Evolutionary conservation across 2,329 filamentous ascomycete species (phyloP), one percentile per base, ranked within the genome.

Genomic region (Pleurostoma richardsiae): DNA sequence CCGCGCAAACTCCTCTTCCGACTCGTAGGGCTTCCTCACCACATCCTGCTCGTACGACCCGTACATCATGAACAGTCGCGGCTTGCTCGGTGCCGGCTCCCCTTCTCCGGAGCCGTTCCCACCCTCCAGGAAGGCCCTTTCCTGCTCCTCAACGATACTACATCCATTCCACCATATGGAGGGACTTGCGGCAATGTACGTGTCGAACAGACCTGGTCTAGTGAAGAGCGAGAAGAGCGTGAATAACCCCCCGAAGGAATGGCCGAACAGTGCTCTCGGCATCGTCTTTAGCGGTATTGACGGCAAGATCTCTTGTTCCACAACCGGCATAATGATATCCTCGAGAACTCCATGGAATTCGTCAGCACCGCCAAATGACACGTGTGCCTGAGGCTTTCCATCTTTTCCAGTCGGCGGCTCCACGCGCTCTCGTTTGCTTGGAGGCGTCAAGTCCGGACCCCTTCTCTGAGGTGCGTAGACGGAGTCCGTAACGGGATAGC

Each of bases 191-290:
- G 55, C 46, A 3, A 59, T 41, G 30, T 53, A 59, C 5, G 58
- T 58, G 26, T 59, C 56, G n/a, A 59, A 56, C 39, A 59, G 39
- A 26, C 50, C 49, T 6, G 56, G 56, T 10, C 48, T 43, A 1
- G 47, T 41, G 11, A 57, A 49, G 6, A 60, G 44, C 10, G 55
- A 51, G 30, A 54, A 57, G 0, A 54, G 42, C 30, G 53, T 55
- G 41, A 60, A 56, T 7, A 56, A 38, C 1, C 56, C 57, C 2
- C 57, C 58, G 11, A 54, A 57, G 3, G 55, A 60, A 47, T 59
- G 56, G 4, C 56, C 55, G 30, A 50, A 57, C n/a, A 58, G 29
- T 3, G 54, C 55, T 31, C 56, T 52, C 11, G 33, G 33, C 33
- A 8, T 8, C 8, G 51, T 50, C 4, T 49, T 48, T n/a, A 59